phyloP scores from a whole-genome alignment of 2,329 filamentous ascomycete genomes.

The Karstenula rhodostoma region DNA sequence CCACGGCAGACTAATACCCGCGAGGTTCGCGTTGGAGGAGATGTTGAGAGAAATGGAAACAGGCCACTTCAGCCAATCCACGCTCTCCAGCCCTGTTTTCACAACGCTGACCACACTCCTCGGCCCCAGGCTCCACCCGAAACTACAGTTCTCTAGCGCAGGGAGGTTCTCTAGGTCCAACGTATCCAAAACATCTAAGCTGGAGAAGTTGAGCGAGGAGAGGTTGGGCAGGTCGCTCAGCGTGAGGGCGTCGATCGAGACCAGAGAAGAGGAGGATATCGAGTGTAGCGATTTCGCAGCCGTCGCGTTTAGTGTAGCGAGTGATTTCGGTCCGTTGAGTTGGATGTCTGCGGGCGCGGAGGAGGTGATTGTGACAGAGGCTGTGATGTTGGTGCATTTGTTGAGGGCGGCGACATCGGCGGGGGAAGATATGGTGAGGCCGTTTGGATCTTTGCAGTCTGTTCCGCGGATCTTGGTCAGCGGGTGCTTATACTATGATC shows the following conservation, averaged over 20 bases:
- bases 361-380: conserved; percentile 27
- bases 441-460: conserved; percentile 27
- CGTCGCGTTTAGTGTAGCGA: conserved; percentile 26
- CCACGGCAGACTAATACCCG: conserved; percentile 24
- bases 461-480: not conserved
- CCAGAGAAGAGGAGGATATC: conserved; percentile 26
- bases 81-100: conserved; percentile 25
- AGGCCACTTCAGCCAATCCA: conserved; percentile 36
- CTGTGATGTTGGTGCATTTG: conserved; percentile 27
- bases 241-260: conserved; percentile 20
- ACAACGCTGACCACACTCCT: conserved; percentile 4
- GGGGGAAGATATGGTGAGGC: conserved; percentile 26
- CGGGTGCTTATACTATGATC: no score
- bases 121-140: conserved; percentile 7
- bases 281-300: conserved; percentile 23
- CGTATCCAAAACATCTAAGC: conserved; percentile 25
- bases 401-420: conserved; percentile 26
- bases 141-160: conserved; percentile 16
- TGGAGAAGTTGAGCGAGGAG: conserved; percentile 26
- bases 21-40: conserved; percentile 26
- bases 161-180: conserved; percentile 24
- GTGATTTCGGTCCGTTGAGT: conserved; percentile 24
- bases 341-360: conserved; percentile 25
- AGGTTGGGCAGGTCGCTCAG: conserved; percentile 30
- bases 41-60: conserved; percentile 25